Conservation (phyloP, 495 filamentous ascomycete species). For the Penicillium pulvis region DNA sequence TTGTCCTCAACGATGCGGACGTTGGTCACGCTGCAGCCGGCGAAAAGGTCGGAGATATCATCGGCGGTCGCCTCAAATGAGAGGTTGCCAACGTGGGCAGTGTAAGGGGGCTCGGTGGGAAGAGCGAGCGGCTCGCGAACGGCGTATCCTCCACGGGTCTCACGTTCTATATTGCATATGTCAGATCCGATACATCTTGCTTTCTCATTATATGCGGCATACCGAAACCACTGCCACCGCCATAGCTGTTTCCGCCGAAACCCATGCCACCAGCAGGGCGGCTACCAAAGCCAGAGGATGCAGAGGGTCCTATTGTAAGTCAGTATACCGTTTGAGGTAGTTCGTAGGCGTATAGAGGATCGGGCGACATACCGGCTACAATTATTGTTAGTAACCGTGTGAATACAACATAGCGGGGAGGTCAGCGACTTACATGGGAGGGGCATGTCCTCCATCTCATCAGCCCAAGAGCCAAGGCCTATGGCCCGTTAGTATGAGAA, state of each 20-base stretch:
- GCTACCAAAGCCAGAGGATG: conserved; percentile 43
- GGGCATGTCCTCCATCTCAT: conserved; percentile 91
- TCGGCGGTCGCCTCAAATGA: conserved; percentile 86
- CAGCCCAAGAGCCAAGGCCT: conserved; percentile 96
- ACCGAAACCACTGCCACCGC: conserved; percentile 24
- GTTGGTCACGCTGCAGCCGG: conserved; percentile 78
- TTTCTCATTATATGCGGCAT: conserved; percentile 6
- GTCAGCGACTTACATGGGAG: conserved; percentile 61
- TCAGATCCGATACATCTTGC: conserved; percentile 17
- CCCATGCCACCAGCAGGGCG: conserved; percentile 49
- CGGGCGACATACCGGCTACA: conserved; percentile 43
- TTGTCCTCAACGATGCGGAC: conserved; percentile 97
- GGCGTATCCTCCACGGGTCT: conserved; percentile 57
- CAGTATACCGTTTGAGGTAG: conserved; percentile 8
- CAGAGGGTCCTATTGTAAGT: conserved; percentile 34
- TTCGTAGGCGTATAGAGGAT: background rate
- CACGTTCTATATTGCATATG: conserved; percentile 37
- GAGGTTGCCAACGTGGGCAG: conserved; percentile 93
- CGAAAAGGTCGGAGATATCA: conserved; percentile 83
- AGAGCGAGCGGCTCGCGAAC: conserved; percentile 81
- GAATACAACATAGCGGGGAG: conserved; percentile 15
- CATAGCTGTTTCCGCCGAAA: conserved; percentile 38
- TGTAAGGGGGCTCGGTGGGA: conserved; percentile 88
- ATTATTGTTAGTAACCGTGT: conserved; percentile 21
- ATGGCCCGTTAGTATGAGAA: conserved; percentile 41